Conservation (phyloP, 2,329 filamentous ascomycete genomes). For the Colletotrichum neosansevieriae region DNA sequence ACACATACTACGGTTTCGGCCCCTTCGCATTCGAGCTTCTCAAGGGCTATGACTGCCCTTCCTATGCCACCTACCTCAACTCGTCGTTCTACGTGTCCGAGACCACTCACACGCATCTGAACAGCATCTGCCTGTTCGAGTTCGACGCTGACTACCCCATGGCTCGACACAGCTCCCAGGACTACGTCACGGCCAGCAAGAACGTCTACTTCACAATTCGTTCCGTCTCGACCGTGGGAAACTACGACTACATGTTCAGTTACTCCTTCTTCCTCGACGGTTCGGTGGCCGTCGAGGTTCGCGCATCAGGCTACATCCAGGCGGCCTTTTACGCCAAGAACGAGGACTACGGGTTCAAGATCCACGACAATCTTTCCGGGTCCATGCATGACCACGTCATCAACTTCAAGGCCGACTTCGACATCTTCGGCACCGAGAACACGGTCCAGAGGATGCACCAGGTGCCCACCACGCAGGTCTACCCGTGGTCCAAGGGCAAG, state of each 20-base stretch:
- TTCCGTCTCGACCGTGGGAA: conserved; percentile 63
- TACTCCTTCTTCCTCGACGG: conserved; percentile 66
- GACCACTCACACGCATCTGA: conserved; percentile 57
- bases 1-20: conserved; percentile 62
- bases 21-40: conserved; percentile 59
- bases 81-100: conserved; percentile 58
- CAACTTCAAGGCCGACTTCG: conserved; percentile 67
- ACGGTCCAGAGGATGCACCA: conserved; percentile 53
- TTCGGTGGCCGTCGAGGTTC: conserved; percentile 62
- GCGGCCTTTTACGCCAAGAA: conserved; percentile 59
- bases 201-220: conserved; percentile 60
- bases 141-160: conserved; percentile 62
- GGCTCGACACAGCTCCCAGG: conserved; percentile 57
- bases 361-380: conserved; percentile 61
- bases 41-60: conserved; percentile 64
- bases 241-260: conserved; percentile 66
- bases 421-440: conserved; percentile 62
- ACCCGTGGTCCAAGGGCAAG: conserved; percentile 63
- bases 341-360: conserved; percentile 61
- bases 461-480: conserved; percentile 50
- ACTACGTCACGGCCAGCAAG: conserved; percentile 59
- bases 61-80: conserved; percentile 63
- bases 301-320: conserved; percentile 67
- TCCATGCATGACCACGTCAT: conserved; percentile 68
- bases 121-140: conserved; percentile 69